Evolutionary conservation across 1,139 yeast genomes (phyloP).

Genomic region (Debaryomyces udenii): DNA sequence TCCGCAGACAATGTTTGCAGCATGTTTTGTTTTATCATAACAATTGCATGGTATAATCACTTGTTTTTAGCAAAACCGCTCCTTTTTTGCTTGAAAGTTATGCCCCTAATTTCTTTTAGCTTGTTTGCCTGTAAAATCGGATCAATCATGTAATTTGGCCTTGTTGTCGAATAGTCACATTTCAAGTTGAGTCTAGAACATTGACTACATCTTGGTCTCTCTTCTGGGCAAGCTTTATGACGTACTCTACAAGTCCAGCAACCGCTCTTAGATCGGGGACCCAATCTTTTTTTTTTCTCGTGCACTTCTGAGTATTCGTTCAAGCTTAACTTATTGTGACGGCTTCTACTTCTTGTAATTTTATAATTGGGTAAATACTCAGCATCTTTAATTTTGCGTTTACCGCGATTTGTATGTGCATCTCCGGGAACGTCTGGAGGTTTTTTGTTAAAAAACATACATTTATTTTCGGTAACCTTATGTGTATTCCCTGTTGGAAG

Average conservation of each 20-base stretch:
- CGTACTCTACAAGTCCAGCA: slow-evolving; percentile 74
- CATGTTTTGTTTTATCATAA: slow-evolving; percentile 1
- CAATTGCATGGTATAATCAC: no score
- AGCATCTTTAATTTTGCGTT: slow-evolving; percentile 9
- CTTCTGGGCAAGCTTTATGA: slow-evolving; percentile 67
- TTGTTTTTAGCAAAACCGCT: slow-evolving; percentile 18
- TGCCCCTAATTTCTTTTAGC: slow-evolving; percentile 50
- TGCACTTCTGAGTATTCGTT: slow-evolving; percentile 5
- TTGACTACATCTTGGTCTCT: slow-evolving; percentile 57
- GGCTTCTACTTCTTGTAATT: slow-evolving; percentile 16
- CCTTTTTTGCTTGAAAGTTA: slow-evolving; percentile 36
- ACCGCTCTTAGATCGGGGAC: slow-evolving; percentile 56
- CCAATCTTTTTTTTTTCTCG: slow-evolving; percentile 18
- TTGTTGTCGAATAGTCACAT: slow-evolving; percentile 54
- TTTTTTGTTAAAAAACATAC: slow-evolving; percentile 1
- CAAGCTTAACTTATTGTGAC: slow-evolving; percentile 2
- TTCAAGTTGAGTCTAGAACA: slow-evolving; percentile 53
- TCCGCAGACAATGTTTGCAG: background rate
- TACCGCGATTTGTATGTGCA: background rate
- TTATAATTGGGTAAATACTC: slow-evolving; percentile 14
- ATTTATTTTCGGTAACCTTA: background rate
- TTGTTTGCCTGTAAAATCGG: slow-evolving; percentile 41
- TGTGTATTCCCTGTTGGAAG: background rate
- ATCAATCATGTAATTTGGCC: slow-evolving; percentile 60
- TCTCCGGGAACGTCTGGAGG: background rate